phyloP scores from a whole-genome alignment of 2,329 filamentous ascomycete species.

The Tolypocladium ophioglossoides region DNA sequence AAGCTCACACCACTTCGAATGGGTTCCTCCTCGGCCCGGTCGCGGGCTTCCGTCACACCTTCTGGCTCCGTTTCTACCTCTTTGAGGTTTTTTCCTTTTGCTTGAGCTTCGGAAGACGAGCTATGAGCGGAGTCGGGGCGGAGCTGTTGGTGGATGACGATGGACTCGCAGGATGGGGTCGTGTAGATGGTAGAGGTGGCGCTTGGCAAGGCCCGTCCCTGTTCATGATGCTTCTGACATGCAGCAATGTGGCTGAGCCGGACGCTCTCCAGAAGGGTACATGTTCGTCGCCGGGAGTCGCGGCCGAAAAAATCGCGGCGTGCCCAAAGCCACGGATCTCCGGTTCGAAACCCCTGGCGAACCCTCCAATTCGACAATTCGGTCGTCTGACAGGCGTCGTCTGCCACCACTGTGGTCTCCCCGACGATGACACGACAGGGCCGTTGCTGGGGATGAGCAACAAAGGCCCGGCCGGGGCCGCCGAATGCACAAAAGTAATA shows the following conservation, averaged over 20 bases:
- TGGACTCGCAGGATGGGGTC: background rate
- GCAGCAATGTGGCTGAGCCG: background rate
- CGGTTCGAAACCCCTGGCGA: background rate
- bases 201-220: background rate
- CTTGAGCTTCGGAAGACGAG: background rate
- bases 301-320: background rate
- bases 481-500: background rate
- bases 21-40: background rate
- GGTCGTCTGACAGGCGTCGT: too few relatives aligned
- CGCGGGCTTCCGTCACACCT: background rate
- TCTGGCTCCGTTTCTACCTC: background rate
- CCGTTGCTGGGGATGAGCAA: background rate
- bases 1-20: background rate
- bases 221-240: background rate
- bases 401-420: too few relatives aligned
- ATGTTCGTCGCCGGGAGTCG: background rate
- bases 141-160: background rate
- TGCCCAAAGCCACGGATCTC: background rate
- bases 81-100: background rate
- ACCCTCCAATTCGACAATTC: background rate
- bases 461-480: background rate
- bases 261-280: background rate
- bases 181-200: background rate
- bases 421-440: background rate
- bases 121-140: background rate